Evolutionary conservation across 2,329 filamentous ascomycete species (phyloP).

Genomic region (Anthostomella pinea): DNA sequence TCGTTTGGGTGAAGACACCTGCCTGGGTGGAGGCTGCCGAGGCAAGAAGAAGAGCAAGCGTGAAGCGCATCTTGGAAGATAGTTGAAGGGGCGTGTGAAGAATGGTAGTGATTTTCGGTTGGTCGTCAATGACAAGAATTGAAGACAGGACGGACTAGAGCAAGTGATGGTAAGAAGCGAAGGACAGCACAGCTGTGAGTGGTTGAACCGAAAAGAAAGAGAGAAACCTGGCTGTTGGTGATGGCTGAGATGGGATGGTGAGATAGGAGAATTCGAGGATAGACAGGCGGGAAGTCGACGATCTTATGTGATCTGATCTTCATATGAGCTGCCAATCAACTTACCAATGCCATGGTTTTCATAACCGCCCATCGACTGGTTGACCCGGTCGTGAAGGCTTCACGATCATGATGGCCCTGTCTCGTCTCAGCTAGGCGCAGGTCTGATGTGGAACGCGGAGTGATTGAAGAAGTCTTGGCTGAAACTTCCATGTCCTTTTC

Average conservation of each 20-base stretch:
- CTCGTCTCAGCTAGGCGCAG: background rate
- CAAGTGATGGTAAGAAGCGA: slow-evolving; percentile 23
- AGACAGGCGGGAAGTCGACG: slow-evolving; percentile 12
- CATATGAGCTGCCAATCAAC: slow-evolving; percentile 9
- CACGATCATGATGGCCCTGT: slow-evolving; percentile 2
- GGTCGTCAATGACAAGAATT: slow-evolving; percentile 8
- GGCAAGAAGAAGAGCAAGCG: slow-evolving; percentile 22
- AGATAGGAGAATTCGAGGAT: slow-evolving; percentile 10
- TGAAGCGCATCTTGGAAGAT: slow-evolving; percentile 27
- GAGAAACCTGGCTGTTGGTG: slow-evolving; percentile 7
- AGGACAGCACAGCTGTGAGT: slow-evolving; percentile 30
- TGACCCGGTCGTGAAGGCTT: slow-evolving; percentile 6
- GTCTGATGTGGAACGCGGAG: slow-evolving; percentile 16
- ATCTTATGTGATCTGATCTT: slow-evolving; percentile 19
- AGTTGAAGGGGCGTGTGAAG: slow-evolving; percentile 6
- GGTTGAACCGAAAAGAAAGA: slow-evolving; percentile 6
- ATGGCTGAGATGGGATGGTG: slow-evolving; percentile 16
- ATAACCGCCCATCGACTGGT: slow-evolving; percentile 1
- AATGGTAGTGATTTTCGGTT: slow-evolving; percentile 1
- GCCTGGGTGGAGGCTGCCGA: slow-evolving; percentile 20
- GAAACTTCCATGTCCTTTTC: slow-evolving; percentile 16
- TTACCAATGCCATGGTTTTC: background rate
- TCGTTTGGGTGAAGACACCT: slow-evolving; percentile 27
- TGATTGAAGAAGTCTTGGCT: slow-evolving; percentile 22
- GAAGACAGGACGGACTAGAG: slow-evolving; percentile 6